Conservation (phyloP, 2,329 filamentous ascomycete species). For the Neonectria faginata region DNA sequence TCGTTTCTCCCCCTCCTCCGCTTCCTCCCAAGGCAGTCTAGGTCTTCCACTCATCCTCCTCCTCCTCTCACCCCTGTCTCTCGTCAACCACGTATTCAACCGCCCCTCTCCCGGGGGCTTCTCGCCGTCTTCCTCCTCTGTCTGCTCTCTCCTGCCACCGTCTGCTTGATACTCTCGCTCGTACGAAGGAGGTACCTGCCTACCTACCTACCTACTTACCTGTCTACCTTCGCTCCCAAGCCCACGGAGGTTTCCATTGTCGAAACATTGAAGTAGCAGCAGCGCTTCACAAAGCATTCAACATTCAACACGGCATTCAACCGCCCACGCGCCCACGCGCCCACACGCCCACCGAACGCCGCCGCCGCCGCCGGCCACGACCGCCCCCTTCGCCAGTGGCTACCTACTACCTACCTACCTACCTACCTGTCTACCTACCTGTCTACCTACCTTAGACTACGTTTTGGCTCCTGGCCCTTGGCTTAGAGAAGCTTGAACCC, state of each 20-base stretch:
- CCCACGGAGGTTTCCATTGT: not conserved
- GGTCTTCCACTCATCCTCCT: not conserved
- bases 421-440: no score
- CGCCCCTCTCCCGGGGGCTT: not conserved
- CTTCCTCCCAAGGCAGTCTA: not conserved
- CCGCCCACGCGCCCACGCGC: constrained; percentile 17
- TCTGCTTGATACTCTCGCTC: no score
- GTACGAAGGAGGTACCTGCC: no score
- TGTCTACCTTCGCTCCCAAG: not conserved
- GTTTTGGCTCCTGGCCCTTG: constrained; percentile 22
- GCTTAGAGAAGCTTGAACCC: constrained; percentile 24
- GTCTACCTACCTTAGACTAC: not conserved
- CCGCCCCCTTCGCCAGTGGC: constrained; percentile 13
- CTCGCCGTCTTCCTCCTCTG: not conserved
- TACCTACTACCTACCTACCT: not conserved
- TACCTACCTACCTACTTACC: no score
- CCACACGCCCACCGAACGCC: not conserved
- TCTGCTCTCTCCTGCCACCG: not conserved
- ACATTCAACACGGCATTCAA: constrained; percentile 9
- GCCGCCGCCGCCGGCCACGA: constrained; percentile 9
- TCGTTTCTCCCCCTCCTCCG: constrained; percentile 1
- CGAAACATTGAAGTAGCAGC: constrained; percentile 20
- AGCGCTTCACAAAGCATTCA: constrained; percentile 16
- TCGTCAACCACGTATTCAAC: constrained; percentile 9
- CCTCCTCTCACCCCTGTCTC: not conserved